A percentile compares a stretch with the other conserved stretches of the same genome.
These are phyloP conservation scores for Xylariaceae sp. DNA, from an alignment of 2,329 filamentous ascomycete species.

Conservation along the genomic window DNA sequence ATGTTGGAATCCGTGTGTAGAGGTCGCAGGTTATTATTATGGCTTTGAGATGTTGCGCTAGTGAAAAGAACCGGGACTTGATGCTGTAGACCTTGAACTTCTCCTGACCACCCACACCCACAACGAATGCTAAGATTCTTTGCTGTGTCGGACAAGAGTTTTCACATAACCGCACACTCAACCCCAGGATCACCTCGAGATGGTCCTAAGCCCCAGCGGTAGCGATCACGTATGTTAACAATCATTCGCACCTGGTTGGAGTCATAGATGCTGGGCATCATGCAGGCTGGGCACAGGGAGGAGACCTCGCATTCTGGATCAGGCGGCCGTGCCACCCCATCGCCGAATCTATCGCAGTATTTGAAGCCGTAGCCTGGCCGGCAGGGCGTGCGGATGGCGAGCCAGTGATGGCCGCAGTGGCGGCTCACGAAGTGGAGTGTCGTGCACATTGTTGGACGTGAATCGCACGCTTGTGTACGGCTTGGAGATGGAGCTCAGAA, in stretches of 20 bases:
- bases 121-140: too few relatives aligned
- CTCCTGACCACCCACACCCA: background rate
- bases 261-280: constrained; percentile 45
- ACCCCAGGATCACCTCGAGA: constrained; percentile 34
- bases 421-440: constrained; percentile 47
- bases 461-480: too few relatives aligned
- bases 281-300: constrained; percentile 31
- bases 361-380: constrained; percentile 47
- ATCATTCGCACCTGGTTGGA: constrained; percentile 46
- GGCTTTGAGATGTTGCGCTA: too few relatives aligned
- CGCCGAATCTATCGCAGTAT: constrained; percentile 42
- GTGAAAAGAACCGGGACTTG: too few relatives aligned
- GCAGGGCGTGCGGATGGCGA: constrained; percentile 44
- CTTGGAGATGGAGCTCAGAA: too few relatives aligned
- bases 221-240: constrained; percentile 37
- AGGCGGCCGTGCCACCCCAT: constrained; percentile 34
- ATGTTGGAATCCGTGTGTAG: too few relatives aligned
- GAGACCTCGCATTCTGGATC: constrained; percentile 32
- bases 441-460: constrained; percentile 39
- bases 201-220: constrained; percentile 47
- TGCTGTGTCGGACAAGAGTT: background rate
- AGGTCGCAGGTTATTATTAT: too few relatives aligned
- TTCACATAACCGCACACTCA: constrained; percentile 40
- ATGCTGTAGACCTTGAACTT: too few relatives aligned
- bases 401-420: constrained; percentile 51